Evolutionary conservation across 768 basidiomycete species (phyloP).

Genomic region (Suillus subaureus): DNA sequence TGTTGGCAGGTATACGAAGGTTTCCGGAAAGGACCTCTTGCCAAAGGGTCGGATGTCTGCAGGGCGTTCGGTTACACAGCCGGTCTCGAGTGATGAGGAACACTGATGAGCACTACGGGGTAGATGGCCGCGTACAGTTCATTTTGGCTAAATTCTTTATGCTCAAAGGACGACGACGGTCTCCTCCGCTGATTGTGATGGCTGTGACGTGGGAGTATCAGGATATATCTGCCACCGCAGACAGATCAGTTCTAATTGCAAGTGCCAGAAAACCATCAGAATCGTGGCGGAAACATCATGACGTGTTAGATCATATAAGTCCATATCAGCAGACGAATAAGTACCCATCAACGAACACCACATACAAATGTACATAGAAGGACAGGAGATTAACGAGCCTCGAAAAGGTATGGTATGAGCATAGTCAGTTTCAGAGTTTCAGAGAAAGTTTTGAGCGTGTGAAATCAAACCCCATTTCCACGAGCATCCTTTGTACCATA

Average conservation of each 20-base stretch:
- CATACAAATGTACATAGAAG: not conserved
- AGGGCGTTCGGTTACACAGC: not conserved
- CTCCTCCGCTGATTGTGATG: not conserved
- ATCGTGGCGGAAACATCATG: not conserved
- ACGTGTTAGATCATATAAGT: constrained; percentile 1
- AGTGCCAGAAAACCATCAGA: not conserved
- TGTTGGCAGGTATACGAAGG: not conserved
- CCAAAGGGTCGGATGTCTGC: not conserved
- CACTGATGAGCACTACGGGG: not conserved
- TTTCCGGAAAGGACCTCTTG: not conserved
- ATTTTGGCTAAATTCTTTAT: not conserved
- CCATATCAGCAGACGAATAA: constrained; percentile 3
- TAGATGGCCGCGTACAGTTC: not conserved
- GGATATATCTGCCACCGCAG: not conserved
- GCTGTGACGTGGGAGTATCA: not conserved
- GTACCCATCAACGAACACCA: not conserved
- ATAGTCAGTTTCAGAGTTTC: constrained; percentile 4
- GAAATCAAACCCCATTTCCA: not conserved
- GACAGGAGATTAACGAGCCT: not conserved
- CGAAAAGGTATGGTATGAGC: not conserved
- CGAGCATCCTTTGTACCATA: not conserved
- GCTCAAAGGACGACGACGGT: not conserved
- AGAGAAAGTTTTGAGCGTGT: not conserved
- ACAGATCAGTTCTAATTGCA: not conserved
- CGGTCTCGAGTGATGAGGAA: not conserved